Conservation (phyloP, 108 stramenopile genomes). For the Pseudonitzschia delicatissima region DNA sequence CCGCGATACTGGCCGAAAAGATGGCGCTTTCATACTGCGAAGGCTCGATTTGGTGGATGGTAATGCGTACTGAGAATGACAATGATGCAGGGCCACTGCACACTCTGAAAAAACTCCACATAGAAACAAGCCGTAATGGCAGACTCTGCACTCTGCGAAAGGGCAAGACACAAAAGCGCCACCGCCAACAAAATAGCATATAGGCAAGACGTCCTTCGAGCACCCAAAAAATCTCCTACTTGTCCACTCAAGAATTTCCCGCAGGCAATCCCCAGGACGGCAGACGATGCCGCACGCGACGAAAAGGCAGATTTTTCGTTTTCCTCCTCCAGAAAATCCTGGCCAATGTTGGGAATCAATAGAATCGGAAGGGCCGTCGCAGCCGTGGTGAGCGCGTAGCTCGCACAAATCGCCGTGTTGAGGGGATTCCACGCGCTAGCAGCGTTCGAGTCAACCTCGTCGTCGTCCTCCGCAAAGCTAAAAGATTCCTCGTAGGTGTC, state of each 20-base stretch:
- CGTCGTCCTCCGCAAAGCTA: conserved; percentile 17
- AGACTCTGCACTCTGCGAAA: conserved; percentile 31
- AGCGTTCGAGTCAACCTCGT: not conserved
- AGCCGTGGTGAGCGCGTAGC: conserved; percentile 52
- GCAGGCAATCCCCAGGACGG: conserved; percentile 62
- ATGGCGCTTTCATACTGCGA: conserved; percentile 68
- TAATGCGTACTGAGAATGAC: conserved; percentile 80
- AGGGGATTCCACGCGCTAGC: conserved; percentile 53
- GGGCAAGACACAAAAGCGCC: conserved; percentile 47
- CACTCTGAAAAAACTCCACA: conserved; percentile 68
- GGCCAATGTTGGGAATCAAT: conserved; percentile 59
- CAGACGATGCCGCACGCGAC: conserved; percentile 55
- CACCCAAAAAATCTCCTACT: conserved; percentile 67
- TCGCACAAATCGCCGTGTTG: conserved; percentile 58
- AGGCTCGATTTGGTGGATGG: conserved; percentile 19
- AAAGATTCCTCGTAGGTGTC: conserved; percentile 28
- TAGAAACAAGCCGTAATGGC: conserved; percentile 60
- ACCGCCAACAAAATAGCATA: conserved; percentile 47
- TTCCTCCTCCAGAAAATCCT: conserved; percentile 35
- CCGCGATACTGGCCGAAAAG: conserved; percentile 64
- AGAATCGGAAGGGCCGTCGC: conserved; percentile 61
- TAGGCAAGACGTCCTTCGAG: conserved; percentile 48
- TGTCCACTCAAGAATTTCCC: conserved; percentile 80
- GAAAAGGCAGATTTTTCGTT: conserved; percentile 53
- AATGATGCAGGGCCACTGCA: conserved; percentile 70